These are phyloP conservation scores for Capsicum rhomboideum DNA, from an alignment of 257 asterid species.

Conservation along the genomic window DNA sequence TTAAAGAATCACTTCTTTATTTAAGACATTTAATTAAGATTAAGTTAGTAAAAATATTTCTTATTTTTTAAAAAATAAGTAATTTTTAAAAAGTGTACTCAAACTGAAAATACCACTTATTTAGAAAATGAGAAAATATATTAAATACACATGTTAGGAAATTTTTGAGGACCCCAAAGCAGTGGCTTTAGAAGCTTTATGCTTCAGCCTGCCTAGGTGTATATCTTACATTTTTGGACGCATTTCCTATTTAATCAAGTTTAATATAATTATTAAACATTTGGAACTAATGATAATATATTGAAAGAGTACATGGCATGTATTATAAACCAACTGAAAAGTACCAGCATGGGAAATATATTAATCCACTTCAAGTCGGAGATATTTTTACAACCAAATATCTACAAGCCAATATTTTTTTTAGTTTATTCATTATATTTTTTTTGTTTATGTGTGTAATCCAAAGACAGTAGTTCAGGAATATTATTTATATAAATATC, in stretches of 20 bases:
- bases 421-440: not conserved
- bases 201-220: too few relatives aligned
- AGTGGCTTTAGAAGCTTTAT: too few relatives aligned
- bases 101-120: too few relatives aligned
- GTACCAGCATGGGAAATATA: not conserved
- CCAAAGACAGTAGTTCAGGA: not conserved
- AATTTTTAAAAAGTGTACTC: too few relatives aligned
- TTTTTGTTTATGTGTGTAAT: not conserved
- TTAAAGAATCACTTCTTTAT: too few relatives aligned
- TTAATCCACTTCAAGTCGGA: too few relatives aligned
- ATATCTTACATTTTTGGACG: not conserved
- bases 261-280: not conserved
- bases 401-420: not conserved
- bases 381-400: not conserved
- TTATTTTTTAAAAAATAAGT: too few relatives aligned
- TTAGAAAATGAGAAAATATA: too few relatives aligned
- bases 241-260: not conserved
- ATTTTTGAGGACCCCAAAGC: too few relatives aligned
- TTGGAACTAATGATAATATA: not conserved
- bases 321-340: not conserved
- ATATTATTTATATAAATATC: not conserved
- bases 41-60: too few relatives aligned
- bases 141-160: too few relatives aligned
- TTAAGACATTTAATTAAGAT: too few relatives aligned
- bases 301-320: not conserved